Evolutionary conservation across 176 grass and related monocot species (phyloP).

Genomic region (Canna indica): DNA sequence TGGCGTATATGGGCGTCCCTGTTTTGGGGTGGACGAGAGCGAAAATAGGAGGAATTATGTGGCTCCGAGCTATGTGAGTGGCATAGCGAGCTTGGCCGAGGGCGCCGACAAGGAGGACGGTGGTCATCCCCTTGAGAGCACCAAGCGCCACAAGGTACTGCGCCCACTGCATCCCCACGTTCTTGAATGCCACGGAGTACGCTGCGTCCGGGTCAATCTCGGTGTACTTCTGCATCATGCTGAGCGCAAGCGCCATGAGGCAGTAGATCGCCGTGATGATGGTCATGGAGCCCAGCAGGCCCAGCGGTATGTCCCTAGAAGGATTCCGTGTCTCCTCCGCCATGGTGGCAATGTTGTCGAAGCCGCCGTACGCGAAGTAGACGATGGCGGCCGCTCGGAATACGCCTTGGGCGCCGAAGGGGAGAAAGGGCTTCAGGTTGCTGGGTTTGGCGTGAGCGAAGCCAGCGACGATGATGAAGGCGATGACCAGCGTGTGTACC

Average conservation of each 20-base stretch:
- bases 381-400: slow-evolving; percentile 83
- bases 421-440: slow-evolving; percentile 74
- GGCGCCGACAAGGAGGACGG: slow-evolving; percentile 73
- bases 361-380: slow-evolving; percentile 86
- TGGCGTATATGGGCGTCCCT: slow-evolving; percentile 79
- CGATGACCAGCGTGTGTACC: slow-evolving; percentile 47
- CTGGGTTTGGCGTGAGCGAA: slow-evolving; percentile 49
- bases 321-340: slow-evolving; percentile 88
- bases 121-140: slow-evolving; percentile 97
- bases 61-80: slow-evolving; percentile 89
- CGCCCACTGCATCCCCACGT: slow-evolving; percentile 71
- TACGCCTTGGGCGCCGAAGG: slow-evolving; percentile 51
- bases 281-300: slow-evolving; percentile 74
- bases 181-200: slow-evolving; percentile 69
- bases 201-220: slow-evolving; percentile 45
- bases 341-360: slow-evolving; percentile 92
- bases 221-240: slow-evolving; percentile 87
- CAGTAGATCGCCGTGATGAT: slow-evolving; percentile 73
- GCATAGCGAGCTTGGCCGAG: slow-evolving; percentile 77
- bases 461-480: slow-evolving; percentile 56
- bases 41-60: slow-evolving; percentile 92
- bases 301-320: slow-evolving; percentile 74
- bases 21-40: slow-evolving; percentile 79
- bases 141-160: slow-evolving; percentile 81
- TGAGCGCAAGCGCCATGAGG: slow-evolving; percentile 70